Conservation (phyloP, 2,329 filamentous ascomycete genomes). For the Eutypa lata region DNA sequence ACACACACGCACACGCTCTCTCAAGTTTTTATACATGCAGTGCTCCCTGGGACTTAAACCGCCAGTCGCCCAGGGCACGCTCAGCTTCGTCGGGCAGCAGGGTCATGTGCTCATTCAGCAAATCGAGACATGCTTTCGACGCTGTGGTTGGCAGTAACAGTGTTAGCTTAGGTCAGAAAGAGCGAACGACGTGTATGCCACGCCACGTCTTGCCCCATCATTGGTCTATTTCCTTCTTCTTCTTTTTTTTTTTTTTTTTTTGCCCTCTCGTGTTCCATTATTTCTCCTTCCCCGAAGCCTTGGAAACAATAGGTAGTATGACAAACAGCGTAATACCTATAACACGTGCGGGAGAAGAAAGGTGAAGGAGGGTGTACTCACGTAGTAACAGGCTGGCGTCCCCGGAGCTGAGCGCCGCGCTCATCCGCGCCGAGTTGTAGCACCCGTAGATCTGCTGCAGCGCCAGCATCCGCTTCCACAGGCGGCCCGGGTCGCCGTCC, state of each 20-base stretch:
- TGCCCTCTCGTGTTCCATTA: too few species aligned
- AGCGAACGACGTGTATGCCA: slow-evolving; percentile 4
- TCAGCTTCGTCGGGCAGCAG: slow-evolving; percentile 25
- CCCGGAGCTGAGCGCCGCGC: slow-evolving; percentile 41
- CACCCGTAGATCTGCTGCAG: slow-evolving; percentile 45
- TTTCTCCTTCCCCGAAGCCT: too few species aligned
- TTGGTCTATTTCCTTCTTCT: too few species aligned
- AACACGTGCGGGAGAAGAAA: too few species aligned
- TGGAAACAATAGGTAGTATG: background rate
- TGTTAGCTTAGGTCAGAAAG: too few species aligned
- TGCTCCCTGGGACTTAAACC: slow-evolving; percentile 4
- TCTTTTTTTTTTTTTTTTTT: too few species aligned
- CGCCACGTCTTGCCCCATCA: too few species aligned
- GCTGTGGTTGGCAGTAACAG: slow-evolving; percentile 13
- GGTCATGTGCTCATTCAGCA: slow-evolving; percentile 30
- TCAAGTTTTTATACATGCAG: slow-evolving; percentile 1
- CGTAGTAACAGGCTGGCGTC: slow-evolving; percentile 41
- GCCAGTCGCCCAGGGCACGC: slow-evolving; percentile 14
- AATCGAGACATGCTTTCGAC: slow-evolving; percentile 29
- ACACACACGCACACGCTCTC: slow-evolving; percentile 3
- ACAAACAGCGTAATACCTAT: background rate
- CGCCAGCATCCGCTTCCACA: slow-evolving; percentile 49
- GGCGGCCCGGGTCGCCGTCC: slow-evolving; percentile 35
- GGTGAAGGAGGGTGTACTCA: slow-evolving; percentile 36
- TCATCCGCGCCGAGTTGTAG: slow-evolving; percentile 48